Evolutionary conservation across 805 yeast species (phyloP), one percentile per base, ranked within the genome.

Genomic region (Clavispora phyllophila): DNA sequence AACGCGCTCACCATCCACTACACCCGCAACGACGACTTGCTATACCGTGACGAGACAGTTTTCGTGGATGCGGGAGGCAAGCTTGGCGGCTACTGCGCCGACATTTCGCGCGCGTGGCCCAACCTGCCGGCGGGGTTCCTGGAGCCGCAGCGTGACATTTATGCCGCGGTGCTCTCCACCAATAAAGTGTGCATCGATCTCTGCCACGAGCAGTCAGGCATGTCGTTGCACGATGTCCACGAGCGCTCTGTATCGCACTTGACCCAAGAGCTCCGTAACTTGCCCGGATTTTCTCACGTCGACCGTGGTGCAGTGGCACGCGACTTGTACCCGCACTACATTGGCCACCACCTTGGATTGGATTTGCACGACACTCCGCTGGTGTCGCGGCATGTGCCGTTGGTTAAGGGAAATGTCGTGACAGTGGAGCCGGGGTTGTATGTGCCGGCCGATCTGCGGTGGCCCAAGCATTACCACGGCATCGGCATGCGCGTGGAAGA

Each of bases 71-170:
- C 98, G 3, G 95, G 95, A 1, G 99, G 98, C 4, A 76, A 85
- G 39, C 61, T 84, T 34, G 99, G 98, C 32, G 97, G 97, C 1
- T 93, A 93, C 62, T 82, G 96, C 57, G 82, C 97, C 1, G 99
- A 93, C 63, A 93, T 93, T 36, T 90, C 98, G 2, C 75, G 99
- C 49, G 84, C 97, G 0, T 93, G 98, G 97, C 99, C 99, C 5
- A 83, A 81, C 37, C 75, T 76, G 29, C 87, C 95, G 2, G 68
- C 65, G 38, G 72, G 72, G 10, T 93, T 93, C 60, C 65, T 85
- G 2, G 77, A 70, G 9, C 80, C 96, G 3, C 99, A 93, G 62
- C 75, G 74, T 40, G 98, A 91, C 46, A 65, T 93, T 17, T 93
- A 93, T 58, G 84, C 87, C 53, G 96, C 91, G 2, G 96, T 93